Base-by-base conservation (phyloP, 345 rosid genomes). In the Capsella bursapastoris region DNA sequence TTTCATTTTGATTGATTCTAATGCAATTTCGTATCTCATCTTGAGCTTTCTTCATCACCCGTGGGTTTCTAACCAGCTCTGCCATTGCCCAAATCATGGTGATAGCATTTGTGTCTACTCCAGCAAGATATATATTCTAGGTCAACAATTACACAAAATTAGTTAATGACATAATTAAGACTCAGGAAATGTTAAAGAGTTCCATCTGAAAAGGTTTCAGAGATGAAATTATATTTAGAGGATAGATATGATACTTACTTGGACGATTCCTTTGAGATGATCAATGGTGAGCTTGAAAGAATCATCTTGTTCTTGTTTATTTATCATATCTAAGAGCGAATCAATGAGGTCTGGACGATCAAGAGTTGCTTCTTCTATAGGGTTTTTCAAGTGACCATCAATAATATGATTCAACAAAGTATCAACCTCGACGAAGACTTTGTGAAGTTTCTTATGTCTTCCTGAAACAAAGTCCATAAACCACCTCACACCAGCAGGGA, bases 21-120 rank as follows among this genome's bases (percentile, higher is more conserved):
- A 84, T 66, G 59, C 48, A 66, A 4, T 9, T 38, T 28, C 28
- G 52, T 29, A 72, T 72, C 45, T 72, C 76, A 1, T 51, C 68
- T 62, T 72, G 69, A 29, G n/a, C 62, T 8, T 72, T 52, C 4
- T 51, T 40, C 69, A 72, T 62, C 35, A 72, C 76, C 31, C 62
- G 32, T 14, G 76, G 69, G 69, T 72, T 72, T 8, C 10, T 72
- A 29, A 62, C 44, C 2, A 72, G 76, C 45, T 72, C 69, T 16
- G 69, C 62, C 69, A 62, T 62, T 0, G 68, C 51, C 68, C 68
- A 71, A 61, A 51, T 71, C 68, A 71, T 62, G 53, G 75, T 71
- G 60, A 71, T 71, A 53, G 75, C 50, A 28, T 52, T 64, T 57
- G 78, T 57, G 41, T 74, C 66, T 55, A 74, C 38, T 49, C 78